Evolutionary conservation across 2,329 filamentous ascomycete species (phyloP), one percentile per base, ranked within the genome.

Genomic region (Pseudogymnoascus sp.): DNA sequence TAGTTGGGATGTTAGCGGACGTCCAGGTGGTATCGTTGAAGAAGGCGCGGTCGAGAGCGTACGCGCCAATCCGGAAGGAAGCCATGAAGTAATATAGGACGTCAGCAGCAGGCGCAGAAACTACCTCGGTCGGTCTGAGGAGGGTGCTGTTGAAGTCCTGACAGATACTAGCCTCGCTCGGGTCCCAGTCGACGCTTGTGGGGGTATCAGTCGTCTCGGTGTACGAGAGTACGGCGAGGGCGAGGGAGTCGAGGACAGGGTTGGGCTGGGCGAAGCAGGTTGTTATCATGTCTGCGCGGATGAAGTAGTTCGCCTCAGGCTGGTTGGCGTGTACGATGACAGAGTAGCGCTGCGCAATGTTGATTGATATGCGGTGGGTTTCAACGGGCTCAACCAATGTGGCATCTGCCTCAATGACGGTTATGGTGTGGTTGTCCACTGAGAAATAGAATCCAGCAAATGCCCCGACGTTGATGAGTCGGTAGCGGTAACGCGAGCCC

Each of bases 381-480:
- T 82, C 77, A 4, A 77, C 75, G 0, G 88, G 85, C 63, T 84
- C 79, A 1, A 89, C 82, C 37, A 84, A 82, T 1, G 86, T 84
- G 14, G 88, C 88, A 69, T 91, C 88, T 0, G 89, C 84, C 71
- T 91, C 88, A 8, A 88, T 84, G 53, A 91, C 76, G 35, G 76
- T 77, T 72, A 89, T 84, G 10, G 76, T 77, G 67, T 91, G 88
- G 60, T 84, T 82, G 66, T 91, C 88, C 53, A 91, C 78, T 70
- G 84, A 85, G 28, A 91, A 80, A 69, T 91, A 87, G 66, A 91
- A 88, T 70, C 85, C 85, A 1, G 87, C 86, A 69, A 90, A 89
- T 0, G 85, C 86, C 10, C 85, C 88, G 7, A 87, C 82, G 66
- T 91, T 91, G 66, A 89, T 78, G 66, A 91, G 79, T 12, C 88